Evolutionary conservation across 495 filamentous ascomycete species (phyloP), one percentile per base, ranked within the genome.

Genomic region (Aspergillus saccharolyticus): DNA sequence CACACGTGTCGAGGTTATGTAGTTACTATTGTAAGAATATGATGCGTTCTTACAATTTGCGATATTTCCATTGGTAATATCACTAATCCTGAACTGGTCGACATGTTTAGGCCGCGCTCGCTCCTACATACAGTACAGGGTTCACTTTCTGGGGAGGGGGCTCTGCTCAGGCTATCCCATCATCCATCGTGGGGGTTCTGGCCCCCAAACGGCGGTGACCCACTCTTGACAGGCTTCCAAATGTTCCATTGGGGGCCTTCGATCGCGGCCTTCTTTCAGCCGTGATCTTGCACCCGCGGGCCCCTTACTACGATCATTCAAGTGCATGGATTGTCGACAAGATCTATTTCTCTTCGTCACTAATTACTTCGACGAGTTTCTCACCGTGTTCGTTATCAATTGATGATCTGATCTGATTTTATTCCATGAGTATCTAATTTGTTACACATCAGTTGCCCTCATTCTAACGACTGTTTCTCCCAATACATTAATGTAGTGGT

Each of bases 231-330:
- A 66, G 47, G 63, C 60, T 59, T 60, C 63, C 33, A 39, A 39
- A 39, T 9, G 33, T 39, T 39, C 33, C 63, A 65, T 28, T 28
- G 25, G 25, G 9, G 62, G 56, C 54, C 59, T 61, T 60, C 56
- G 47, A 58, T 60, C 43, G 50, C 51, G 28, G 55, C 49, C 58
- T 62, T 54, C 57, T 48, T 54, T 51, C 50, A 51, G 30, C 55
- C 45, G 59, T 54, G 61, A 66, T 66, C 64, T 66, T 48, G 58
- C 64, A 66, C 62, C 62, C 64, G 61, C 57, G 59, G 59, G 56
- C 57, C 60, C 61, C 61, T 60, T 53, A 56, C 64, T 63, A 57
- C 56, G 61, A 66, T 66, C 64, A 57, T 46, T 56, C 25, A 12
- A 44, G 51, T 24, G 19, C 55, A 55, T 52, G 42, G 6, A 45